These are phyloP conservation scores for Agaricus subrufescens DNA, from an alignment of 768 basidiomycete genomes.

Conservation along the genomic window DNA sequence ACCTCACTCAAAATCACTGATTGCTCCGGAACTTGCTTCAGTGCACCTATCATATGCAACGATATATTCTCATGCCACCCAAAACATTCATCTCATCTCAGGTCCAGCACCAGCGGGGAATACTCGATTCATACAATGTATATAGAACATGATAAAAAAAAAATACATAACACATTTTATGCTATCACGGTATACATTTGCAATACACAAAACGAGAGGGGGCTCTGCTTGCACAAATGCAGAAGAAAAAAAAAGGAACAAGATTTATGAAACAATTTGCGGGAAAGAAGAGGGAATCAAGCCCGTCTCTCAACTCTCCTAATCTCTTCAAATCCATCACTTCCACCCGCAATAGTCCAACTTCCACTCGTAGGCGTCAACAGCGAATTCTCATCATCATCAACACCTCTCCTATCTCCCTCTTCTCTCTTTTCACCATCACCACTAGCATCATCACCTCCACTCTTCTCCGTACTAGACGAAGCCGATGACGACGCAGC, in stretches of 20 bases:
- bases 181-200: too few relatives aligned
- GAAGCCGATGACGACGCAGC: not conserved
- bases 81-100: too few relatives aligned
- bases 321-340: slow-evolving; percentile 13
- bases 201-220: not conserved
- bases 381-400: not conserved
- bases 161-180: not conserved
- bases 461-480: not conserved
- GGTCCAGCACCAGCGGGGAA: too few relatives aligned
- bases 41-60: too few relatives aligned
- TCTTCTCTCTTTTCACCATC: not conserved
- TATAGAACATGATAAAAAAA: too few relatives aligned
- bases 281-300: not conserved
- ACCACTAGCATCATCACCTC: not conserved
- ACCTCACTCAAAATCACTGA: too few relatives aligned
- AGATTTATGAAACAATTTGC: not conserved
- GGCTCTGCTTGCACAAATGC: not conserved
- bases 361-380: slow-evolving; percentile 51
- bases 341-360: slow-evolving; percentile 61
- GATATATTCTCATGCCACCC: too few relatives aligned
- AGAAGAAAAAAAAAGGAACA: not conserved
- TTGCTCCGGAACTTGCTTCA: too few relatives aligned
- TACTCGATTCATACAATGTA: too few relatives aligned
- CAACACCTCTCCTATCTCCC: not conserved
- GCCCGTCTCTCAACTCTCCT: not conserved